Percentiles rank a stretch among this genome's conserved stretches.
Evolutionary conservation across 495 filamentous ascomycete genomes (phyloP).

Genomic region (Penicillium macrosclerotiorum): DNA sequence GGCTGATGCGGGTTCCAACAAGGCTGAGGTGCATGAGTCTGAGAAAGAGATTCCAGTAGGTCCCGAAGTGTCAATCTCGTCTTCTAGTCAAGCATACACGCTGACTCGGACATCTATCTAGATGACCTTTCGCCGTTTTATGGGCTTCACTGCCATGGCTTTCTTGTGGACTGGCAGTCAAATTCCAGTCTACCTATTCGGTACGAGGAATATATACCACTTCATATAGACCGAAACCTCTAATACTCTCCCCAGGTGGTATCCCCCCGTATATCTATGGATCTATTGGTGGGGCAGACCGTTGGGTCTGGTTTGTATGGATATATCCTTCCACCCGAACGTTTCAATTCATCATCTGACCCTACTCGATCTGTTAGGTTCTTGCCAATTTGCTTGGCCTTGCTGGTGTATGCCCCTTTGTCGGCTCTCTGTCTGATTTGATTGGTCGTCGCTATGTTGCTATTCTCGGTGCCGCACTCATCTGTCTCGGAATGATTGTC

Average conservation of each 20-base stretch:
- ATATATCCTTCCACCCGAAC: background rate
- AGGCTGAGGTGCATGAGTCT: conserved; percentile 20
- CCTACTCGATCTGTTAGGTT: conserved; percentile 28
- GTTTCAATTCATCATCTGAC: background rate
- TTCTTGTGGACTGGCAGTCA: conserved; percentile 67
- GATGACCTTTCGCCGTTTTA: conserved; percentile 57
- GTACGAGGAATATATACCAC: conserved; percentile 23
- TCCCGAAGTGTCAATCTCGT: too few relatives aligned
- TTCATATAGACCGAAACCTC: background rate
- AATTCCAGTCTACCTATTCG: conserved; percentile 62
- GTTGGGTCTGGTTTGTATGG: conserved; percentile 72
- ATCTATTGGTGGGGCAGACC: conserved; percentile 62
- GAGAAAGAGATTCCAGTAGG: conserved; percentile 21
- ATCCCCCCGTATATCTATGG: conserved; percentile 64
- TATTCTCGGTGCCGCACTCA: conserved; percentile 54
- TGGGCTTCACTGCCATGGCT: conserved; percentile 62
- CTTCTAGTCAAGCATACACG: too few relatives aligned
- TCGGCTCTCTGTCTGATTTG: conserved; percentile 68
- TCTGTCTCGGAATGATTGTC: conserved; percentile 67
- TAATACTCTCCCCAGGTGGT: conserved; percentile 37
- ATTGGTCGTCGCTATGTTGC: conserved; percentile 68
- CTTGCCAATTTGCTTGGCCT: conserved; percentile 65
- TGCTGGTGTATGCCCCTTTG: conserved; percentile 69
- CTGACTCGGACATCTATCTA: too few relatives aligned
- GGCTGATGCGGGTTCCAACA: conserved; percentile 13